phyloP scores from a whole-genome alignment of 805 yeast genomes.

The Pichia cabralensis region DNA sequence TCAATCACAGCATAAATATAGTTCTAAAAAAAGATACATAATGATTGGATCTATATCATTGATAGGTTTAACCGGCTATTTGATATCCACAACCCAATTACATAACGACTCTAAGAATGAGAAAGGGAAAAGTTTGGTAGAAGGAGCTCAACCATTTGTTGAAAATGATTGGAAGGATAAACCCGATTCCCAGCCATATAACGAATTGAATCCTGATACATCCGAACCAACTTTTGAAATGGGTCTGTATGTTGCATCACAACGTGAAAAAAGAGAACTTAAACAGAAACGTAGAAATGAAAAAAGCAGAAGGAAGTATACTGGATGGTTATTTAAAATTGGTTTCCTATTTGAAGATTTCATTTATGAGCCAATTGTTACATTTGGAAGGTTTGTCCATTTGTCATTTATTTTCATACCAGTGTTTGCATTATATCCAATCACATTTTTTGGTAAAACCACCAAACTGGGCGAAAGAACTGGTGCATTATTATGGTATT shows the following conservation, averaged over 20 bases:
- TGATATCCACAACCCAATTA: too few relatives aligned
- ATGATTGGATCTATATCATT: too few relatives aligned
- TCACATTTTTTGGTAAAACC: slow-evolving; percentile 43
- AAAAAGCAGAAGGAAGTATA: slow-evolving; percentile 11
- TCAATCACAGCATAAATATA: too few relatives aligned
- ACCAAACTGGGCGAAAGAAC: slow-evolving; percentile 33
- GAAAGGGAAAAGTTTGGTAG: not conserved
- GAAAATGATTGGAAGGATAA: slow-evolving; percentile 9
- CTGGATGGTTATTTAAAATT: slow-evolving; percentile 29
- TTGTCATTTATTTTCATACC: slow-evolving; percentile 63
- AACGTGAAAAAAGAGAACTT: slow-evolving; percentile 38
- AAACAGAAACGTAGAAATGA: slow-evolving; percentile 26
- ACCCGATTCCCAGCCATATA: slow-evolving; percentile 14
- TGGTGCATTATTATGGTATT: slow-evolving; percentile 69
- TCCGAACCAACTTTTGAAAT: slow-evolving; percentile 58
- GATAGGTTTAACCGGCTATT: too few relatives aligned
- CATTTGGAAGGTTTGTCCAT: slow-evolving; percentile 60
- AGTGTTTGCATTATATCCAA: slow-evolving; percentile 53
- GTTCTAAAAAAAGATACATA: too few relatives aligned
- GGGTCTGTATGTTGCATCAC: slow-evolving; percentile 54
- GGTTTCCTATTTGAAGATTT: slow-evolving; percentile 41
- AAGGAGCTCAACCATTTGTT: slow-evolving; percentile 9
- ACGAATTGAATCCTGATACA: slow-evolving; percentile 34
- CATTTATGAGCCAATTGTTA: slow-evolving; percentile 58
- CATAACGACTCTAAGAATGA: slow-evolving; percentile 1